Conservation (phyloP, 139 green algal species). For the Dunaliella primolecta region DNA sequence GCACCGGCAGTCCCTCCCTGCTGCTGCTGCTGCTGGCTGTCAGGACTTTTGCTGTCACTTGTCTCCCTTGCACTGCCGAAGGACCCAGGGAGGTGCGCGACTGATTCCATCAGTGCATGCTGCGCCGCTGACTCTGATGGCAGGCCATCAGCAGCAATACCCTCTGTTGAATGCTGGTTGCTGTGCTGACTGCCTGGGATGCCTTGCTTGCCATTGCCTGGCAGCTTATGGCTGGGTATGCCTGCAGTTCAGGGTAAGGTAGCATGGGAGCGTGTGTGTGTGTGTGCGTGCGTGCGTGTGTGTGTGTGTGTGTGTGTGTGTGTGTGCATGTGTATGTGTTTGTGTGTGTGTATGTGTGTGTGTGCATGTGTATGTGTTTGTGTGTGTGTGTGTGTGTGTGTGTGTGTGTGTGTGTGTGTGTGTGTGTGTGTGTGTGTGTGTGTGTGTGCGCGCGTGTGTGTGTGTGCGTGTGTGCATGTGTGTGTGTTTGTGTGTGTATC, state of each 20-base stretch:
- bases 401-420: neutral
- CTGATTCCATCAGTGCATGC: too few relatives aligned
- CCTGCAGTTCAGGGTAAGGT: too few relatives aligned
- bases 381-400: neutral
- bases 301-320: neutral
- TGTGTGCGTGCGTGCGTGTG: neutral
- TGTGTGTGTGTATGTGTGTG: neutral
- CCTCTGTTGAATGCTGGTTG: neutral
- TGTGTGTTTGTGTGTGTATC: neutral
- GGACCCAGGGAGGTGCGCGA: too few relatives aligned
- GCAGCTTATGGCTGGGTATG: too few relatives aligned
- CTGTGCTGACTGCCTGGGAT: neutral
- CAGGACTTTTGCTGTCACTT: too few relatives aligned
- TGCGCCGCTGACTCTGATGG: too few relatives aligned
- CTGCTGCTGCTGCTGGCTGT: too few relatives aligned
- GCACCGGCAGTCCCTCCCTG: too few relatives aligned
- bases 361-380: neutral
- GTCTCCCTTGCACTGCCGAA: too few relatives aligned
- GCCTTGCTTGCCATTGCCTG: neutral
- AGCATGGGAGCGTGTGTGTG: neutral
- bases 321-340: too few relatives aligned
- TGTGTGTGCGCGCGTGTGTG: neutral
- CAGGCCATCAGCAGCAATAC: too few relatives aligned
- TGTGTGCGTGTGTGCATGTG: neutral
- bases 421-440: neutral